Percentiles rank a stretch among this genome's conserved stretches.
Conservation (phyloP, 2,329 filamentous ascomycete genomes). For the Colletotrichum acutatum region DNA sequence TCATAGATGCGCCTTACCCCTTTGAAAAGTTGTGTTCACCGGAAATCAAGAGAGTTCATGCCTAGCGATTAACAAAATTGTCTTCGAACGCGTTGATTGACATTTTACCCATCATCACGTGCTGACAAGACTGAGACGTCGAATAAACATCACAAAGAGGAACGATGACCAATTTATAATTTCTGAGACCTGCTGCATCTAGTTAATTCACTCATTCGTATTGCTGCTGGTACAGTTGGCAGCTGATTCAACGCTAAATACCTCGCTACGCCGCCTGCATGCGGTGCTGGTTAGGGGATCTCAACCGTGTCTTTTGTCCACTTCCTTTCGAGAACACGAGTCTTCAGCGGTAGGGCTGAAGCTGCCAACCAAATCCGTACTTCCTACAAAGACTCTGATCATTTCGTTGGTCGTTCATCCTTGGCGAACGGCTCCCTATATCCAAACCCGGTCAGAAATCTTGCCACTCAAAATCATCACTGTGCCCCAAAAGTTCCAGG, state of each 20-base stretch:
- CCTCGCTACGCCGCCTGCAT: neutral
- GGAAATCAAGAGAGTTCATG: neutral
- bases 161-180: too few species aligned
- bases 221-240: neutral
- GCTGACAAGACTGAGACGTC: too few species aligned
- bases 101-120: too few species aligned
- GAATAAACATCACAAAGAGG: too few species aligned
- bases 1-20: neutral
- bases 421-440: neutral
- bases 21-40: neutral
- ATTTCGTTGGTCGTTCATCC: neutral
- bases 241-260: neutral
- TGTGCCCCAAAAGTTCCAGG: neutral
- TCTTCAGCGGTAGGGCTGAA: neutral
- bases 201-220: too few species aligned
- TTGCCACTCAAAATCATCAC: neutral
- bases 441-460: neutral
- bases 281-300: neutral
- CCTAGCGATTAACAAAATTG: neutral
- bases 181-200: too few species aligned
- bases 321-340: neutral
- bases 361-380: neutral
- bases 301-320: neutral
- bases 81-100: too few species aligned
- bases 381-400: neutral